phyloP scores from a whole-genome alignment of 31 red algal species.

The Bonnemaisonia californica region DNA sequence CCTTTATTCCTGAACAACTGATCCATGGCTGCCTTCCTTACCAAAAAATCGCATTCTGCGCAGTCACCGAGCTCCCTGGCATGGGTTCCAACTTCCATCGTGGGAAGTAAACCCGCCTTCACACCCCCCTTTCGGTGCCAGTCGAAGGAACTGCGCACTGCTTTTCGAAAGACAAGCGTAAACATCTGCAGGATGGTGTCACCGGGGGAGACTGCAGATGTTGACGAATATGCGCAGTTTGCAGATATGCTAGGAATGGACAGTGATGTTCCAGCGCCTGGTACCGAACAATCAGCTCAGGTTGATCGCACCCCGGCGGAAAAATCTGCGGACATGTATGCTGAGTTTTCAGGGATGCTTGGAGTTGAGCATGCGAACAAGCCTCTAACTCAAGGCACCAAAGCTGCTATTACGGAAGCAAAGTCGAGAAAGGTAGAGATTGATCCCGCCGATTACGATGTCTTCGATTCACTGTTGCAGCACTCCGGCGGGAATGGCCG shows the following conservation, averaged over 20 bases:
- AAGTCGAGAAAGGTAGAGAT: conserved; percentile 1
- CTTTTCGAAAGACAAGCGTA: neutral
- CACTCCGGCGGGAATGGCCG: conserved; percentile 45
- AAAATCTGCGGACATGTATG: neutral
- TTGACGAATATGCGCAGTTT: conserved; percentile 23
- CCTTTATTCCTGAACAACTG: too few relatives aligned
- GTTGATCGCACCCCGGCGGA: neutral
- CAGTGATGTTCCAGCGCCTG: neutral
- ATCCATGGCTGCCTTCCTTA: too few relatives aligned
- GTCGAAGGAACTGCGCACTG: neutral
- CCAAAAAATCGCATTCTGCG: too few relatives aligned
- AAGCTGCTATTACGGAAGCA: neutral
- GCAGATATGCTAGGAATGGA: conserved; percentile 5
- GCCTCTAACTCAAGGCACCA: neutral
- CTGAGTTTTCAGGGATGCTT: conserved; percentile 19
- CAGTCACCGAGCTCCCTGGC: neutral
- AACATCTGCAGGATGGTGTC: neutral
- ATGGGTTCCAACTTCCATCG: neutral
- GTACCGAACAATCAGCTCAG: neutral
- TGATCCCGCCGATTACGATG: conserved; percentile 49
- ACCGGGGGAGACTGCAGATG: neutral
- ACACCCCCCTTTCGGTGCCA: neutral
- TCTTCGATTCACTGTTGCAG: conserved; percentile 49
- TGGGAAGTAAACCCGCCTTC: neutral
- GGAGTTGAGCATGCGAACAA: neutral